phyloP scores from a whole-genome alignment of 306 rosid genomes.

The Prosopis cineraria region DNA sequence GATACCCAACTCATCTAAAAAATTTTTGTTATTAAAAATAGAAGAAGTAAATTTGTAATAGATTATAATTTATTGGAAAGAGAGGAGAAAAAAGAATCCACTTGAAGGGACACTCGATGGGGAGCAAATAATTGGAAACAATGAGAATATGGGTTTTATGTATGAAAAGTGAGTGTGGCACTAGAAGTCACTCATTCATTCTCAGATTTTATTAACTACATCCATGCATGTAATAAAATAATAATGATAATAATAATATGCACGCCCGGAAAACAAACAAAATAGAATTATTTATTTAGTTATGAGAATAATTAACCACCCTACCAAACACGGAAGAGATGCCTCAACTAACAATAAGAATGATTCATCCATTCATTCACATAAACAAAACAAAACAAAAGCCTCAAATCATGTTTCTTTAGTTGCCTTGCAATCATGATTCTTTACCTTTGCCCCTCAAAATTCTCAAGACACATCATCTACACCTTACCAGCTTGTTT shows the following conservation, averaged over 20 bases:
- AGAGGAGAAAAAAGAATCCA: background rate
- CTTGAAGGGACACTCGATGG: background rate
- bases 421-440: background rate
- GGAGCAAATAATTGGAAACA: background rate
- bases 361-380: background rate
- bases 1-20: too few species aligned
- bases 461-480: background rate
- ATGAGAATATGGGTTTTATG: background rate
- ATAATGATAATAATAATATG: background rate
- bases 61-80: background rate
- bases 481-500: background rate
- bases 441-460: background rate
- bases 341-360: slow-evolving; percentile 1
- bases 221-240: background rate
- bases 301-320: background rate
- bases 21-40: too few species aligned
- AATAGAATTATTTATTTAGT: background rate
- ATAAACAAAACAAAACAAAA: background rate
- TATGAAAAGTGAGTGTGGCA: background rate
- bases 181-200: background rate
- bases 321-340: background rate
- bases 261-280: background rate
- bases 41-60: too few species aligned
- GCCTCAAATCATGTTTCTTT: background rate
- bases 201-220: background rate